These are phyloP conservation scores for Hypoxylon lenormandii DNA, from an alignment of 495 filamentous ascomycete species.

Conservation along the genomic window DNA sequence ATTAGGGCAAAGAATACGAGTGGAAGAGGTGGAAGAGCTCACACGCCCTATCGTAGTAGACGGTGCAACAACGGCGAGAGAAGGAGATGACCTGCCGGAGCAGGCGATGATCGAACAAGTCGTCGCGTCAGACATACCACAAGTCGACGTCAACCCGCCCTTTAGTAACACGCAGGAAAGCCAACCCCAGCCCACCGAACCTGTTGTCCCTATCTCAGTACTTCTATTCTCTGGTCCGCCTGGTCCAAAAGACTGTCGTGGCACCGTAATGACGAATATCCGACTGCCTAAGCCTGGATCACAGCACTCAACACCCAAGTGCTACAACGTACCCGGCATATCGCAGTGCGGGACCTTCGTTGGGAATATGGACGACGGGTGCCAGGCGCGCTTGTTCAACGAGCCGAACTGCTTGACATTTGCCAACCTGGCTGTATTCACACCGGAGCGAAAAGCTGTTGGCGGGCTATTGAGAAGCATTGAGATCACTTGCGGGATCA, in stretches of 20 bases:
- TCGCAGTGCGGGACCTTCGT: conserved; percentile 55
- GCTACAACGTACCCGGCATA: conserved; percentile 51
- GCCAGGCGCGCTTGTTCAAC: conserved; percentile 56
- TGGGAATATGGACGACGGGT: conserved; percentile 54
- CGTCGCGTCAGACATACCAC: conserved; percentile 31
- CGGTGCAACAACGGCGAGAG: conserved; percentile 7
- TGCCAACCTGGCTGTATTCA: conserved; percentile 57
- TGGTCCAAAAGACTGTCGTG: conserved; percentile 55
- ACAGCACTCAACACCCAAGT: conserved; percentile 42
- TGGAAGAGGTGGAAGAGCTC: conserved; percentile 28
- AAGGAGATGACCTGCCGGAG: conserved; percentile 23
- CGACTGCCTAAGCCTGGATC: conserved; percentile 44
- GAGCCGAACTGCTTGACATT: conserved; percentile 54
- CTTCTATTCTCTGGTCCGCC: conserved; percentile 55
- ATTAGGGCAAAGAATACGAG: conserved; percentile 31
- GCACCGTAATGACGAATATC: conserved; percentile 46
- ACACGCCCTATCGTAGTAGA: conserved; percentile 28
- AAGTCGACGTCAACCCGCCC: conserved; percentile 54
- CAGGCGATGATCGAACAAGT: conserved; percentile 34
- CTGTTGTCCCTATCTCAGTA: conserved; percentile 49
- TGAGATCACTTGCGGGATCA: conserved; percentile 53
- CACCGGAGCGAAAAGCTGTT: conserved; percentile 51
- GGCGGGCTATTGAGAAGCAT: conserved; percentile 55
- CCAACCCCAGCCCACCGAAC: conserved; percentile 32
- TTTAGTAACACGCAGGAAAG: conserved; percentile 28